These are phyloP conservation scores for Fennellomyces sp. DNA, from an alignment of 371 early-diverging fungal genomes.

Conservation along the genomic window DNA sequence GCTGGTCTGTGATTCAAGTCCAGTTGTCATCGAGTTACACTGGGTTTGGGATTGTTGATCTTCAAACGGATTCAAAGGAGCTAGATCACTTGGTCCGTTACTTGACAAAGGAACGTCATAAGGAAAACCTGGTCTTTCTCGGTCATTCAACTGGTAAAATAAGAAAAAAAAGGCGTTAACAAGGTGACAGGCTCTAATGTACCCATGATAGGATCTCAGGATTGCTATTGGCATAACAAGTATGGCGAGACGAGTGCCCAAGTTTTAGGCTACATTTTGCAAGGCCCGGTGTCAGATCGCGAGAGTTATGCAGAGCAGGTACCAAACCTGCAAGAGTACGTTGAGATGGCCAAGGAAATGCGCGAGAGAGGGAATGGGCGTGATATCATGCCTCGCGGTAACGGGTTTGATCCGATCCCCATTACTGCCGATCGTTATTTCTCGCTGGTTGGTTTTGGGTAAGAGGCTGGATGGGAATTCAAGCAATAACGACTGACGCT, in stretches of 20 bases:
- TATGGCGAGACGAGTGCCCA: slow-evolving; percentile 29
- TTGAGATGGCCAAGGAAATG: slow-evolving; percentile 36
- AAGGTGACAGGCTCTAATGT: too few relatives aligned
- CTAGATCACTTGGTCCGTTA: slow-evolving; percentile 44
- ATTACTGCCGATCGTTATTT: slow-evolving; percentile 53
- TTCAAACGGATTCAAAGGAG: slow-evolving; percentile 45
- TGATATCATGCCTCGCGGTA: slow-evolving; percentile 45
- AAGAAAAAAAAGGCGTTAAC: too few relatives aligned
- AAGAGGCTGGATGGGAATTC: too few relatives aligned
- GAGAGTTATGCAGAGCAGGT: slow-evolving; percentile 34
- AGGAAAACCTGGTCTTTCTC: slow-evolving; percentile 44
- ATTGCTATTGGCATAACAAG: slow-evolving; percentile 49
- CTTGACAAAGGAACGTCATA: slow-evolving; percentile 33
- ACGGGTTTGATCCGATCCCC: slow-evolving; percentile 24
- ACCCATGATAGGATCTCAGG: slow-evolving; percentile 57
- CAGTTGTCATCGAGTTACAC: slow-evolving; percentile 49
- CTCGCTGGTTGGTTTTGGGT: slow-evolving; percentile 47
- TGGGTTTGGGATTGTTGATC: slow-evolving; percentile 49
- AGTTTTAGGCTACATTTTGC: slow-evolving; percentile 48
- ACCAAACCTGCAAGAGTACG: slow-evolving; percentile 25
- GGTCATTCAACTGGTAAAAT: slow-evolving; percentile 60
- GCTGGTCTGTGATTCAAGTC: slow-evolving; percentile 52
- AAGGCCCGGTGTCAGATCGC: slow-evolving; percentile 61
- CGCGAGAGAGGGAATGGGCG: slow-evolving; percentile 37
- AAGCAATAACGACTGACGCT: too few relatives aligned